Conservation (phyloP, 129 eudicot genomes). For the Lactuca saligna region DNA sequence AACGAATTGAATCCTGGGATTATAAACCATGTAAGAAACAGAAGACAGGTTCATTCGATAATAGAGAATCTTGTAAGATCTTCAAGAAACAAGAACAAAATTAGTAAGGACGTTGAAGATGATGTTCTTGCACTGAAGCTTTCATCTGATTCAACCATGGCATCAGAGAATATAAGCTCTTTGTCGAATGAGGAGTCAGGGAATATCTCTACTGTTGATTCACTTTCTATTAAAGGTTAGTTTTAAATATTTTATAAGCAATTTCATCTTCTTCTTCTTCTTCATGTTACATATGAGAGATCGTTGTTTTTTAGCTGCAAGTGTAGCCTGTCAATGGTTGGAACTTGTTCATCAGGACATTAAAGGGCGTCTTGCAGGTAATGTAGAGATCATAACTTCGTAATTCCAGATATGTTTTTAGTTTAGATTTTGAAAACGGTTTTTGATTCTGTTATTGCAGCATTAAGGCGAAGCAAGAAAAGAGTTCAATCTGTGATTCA, state of each 20-base stretch:
- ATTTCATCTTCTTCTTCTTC: background rate
- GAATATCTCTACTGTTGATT: constrained; percentile 51
- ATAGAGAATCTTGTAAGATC: constrained; percentile 84
- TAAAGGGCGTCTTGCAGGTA: constrained; percentile 88
- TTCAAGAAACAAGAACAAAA: constrained; percentile 43
- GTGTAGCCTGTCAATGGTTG: constrained; percentile 87
- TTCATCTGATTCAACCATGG: constrained; percentile 51
- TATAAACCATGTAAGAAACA: constrained; percentile 88
- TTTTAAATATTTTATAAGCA: background rate
- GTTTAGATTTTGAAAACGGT: background rate
- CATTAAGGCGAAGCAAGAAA: constrained; percentile 76
- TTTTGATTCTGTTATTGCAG: constrained; percentile 43
- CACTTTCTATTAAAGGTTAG: constrained; percentile 80
- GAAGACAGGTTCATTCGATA: constrained; percentile 90
- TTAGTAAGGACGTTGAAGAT: constrained; percentile 42
- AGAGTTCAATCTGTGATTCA: constrained; percentile 70
- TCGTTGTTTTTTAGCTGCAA: constrained; percentile 57
- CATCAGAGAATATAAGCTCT: constrained; percentile 56
- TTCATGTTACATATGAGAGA: background rate
- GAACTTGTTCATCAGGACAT: constrained; percentile 84
- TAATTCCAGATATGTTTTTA: background rate
- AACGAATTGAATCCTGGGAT: constrained; percentile 88
- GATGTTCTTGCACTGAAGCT: constrained; percentile 53
- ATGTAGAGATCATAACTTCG: background rate
- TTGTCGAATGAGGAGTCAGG: constrained; percentile 63